Evolutionary conservation across 257 asterid genomes (phyloP), one percentile per base, ranked within the genome.

Genomic region (Striga asiatica): DNA sequence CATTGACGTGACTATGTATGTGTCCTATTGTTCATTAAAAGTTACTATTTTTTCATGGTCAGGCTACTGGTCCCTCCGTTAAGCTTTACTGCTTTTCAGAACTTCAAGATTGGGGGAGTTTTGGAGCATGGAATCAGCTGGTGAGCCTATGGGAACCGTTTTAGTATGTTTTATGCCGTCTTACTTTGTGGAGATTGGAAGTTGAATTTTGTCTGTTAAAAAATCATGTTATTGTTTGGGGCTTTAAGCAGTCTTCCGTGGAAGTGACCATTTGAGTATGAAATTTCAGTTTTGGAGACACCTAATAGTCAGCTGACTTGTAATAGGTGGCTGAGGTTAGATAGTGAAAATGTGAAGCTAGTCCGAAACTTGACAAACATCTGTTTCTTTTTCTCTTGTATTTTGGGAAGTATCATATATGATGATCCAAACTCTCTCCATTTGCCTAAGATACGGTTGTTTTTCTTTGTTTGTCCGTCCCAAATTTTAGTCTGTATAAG

Each of bases 41-140:
- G 32, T 41, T 55, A 32, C 25, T 4, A 20, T 8, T 46, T 45
- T 25, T 50, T 37, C 17, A 19, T 8, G 37, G 55, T 31, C 56
- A 21, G 66, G 18, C 42, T 53, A 14, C 34, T 47, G 60, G 31
- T 51, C 53, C 42, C 39, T 49, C 65, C 46, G 7, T 59, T 47
- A 31, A 52, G 49, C 42, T 52, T 45, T 52, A 27, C 48, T 54
- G 64, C 67, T 59, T 47, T 62, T 53, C 34, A 56, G 62, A 55
- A 35, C 52, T 56, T 38, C 45, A 22, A 46, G 66, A 11, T 68
- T 46, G 41, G 61, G 53, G 52, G 46, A 58, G 51, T 58, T 41
- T 50, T 50, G 60, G 64, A 56, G 60, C 70, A 76, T 76, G 79
- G 79, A 73, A 66, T 58, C 75, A 52, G 54, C 75, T 28, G 79